These are phyloP conservation scores for Closterium sp. DNA, from an alignment of 139 green algal species.

Conservation along the genomic window DNA sequence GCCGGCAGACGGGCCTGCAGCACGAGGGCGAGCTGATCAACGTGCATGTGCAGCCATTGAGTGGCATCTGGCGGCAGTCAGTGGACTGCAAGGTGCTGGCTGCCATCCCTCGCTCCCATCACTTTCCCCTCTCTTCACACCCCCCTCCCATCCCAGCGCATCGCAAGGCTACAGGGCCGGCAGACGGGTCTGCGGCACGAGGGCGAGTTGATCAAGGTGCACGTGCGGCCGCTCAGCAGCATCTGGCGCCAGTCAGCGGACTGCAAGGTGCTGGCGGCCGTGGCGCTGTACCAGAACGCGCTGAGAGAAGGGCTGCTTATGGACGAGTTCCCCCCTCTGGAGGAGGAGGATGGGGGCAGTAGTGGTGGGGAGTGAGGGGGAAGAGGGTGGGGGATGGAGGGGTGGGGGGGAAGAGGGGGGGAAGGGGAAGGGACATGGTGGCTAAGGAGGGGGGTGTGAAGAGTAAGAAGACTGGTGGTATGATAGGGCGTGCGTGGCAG, in stretches of 20 bases:
- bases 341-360: neutral
- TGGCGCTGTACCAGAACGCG: slow-evolving; percentile 39
- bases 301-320: slow-evolving; percentile 10
- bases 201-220: slow-evolving; percentile 45
- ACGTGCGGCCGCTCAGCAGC: slow-evolving; percentile 31
- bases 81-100: slow-evolving; percentile 32
- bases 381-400: neutral
- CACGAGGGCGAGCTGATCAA: slow-evolving; percentile 43
- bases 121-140: too few species aligned
- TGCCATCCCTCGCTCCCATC: slow-evolving; percentile 4
- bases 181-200: slow-evolving; percentile 38
- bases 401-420: too few species aligned
- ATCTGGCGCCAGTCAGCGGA: slow-evolving; percentile 40
- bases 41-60: slow-evolving; percentile 21
- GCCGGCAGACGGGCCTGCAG: slow-evolving; percentile 22
- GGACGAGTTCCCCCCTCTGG: neutral
- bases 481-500: too few species aligned
- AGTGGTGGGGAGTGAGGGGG: neutral
- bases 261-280: slow-evolving; percentile 39
- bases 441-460: too few species aligned
- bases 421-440: neutral
- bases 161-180: slow-evolving; percentile 31
- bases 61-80: slow-evolving; percentile 24
- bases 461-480: too few species aligned
- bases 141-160: neutral